Conservation (phyloP, 306 rosid species). For the Erythrophleum fordii region DNA sequence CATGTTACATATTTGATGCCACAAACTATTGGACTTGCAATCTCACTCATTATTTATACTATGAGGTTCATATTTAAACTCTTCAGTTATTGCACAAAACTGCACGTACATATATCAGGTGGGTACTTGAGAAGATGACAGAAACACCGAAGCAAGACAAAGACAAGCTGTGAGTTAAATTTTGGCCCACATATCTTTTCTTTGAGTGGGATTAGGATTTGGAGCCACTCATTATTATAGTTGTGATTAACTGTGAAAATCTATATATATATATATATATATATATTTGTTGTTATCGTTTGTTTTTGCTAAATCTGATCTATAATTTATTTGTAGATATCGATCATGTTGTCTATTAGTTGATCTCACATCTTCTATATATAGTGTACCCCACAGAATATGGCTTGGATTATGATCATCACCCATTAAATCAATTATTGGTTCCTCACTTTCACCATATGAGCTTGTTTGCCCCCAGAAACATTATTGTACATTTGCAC, state of each 20-base stretch:
- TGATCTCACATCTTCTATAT: conserved; percentile 11
- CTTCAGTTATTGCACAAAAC: conserved; percentile 34
- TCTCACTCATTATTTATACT: conserved; percentile 21
- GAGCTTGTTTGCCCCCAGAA: conserved; percentile 30
- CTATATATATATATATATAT: neutral
- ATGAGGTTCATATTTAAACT: conserved; percentile 30
- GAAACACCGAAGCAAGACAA: conserved; percentile 25
- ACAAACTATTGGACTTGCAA: conserved; percentile 21
- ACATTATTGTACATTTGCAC: too few species aligned
- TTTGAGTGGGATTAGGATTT: conserved; percentile 43
- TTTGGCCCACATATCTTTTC: conserved; percentile 48
- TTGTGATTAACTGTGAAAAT: conserved; percentile 39
- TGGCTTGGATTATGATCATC: conserved; percentile 29
- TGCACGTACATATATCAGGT: neutral
- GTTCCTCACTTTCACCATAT: conserved; percentile 19
- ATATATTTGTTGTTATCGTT: conserved; percentile 36
- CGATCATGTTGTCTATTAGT: conserved; percentile 32
- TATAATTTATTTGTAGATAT: conserved; percentile 34
- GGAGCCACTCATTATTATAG: conserved; percentile 43
- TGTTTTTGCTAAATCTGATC: neutral
- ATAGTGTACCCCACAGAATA: conserved; percentile 38
- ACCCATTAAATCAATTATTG: conserved; percentile 49
- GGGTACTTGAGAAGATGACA: conserved; percentile 41
- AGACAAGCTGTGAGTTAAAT: conserved; percentile 30
- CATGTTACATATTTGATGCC: conserved; percentile 34